These are phyloP conservation scores for Lizonia empirigonia DNA, from an alignment of 2,329 filamentous ascomycete species.

Conservation along the genomic window DNA sequence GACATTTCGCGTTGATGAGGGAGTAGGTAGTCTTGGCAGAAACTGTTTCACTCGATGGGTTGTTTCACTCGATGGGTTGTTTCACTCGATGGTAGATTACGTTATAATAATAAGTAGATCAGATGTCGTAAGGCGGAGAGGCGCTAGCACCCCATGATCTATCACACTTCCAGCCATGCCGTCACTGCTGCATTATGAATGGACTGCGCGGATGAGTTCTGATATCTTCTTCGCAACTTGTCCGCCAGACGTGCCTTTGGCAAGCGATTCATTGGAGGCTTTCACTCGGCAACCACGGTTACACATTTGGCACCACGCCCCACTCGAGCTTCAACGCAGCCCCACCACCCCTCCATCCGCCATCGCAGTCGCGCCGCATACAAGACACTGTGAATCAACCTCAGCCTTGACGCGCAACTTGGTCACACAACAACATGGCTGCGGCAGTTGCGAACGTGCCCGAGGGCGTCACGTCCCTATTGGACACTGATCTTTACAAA, in stretches of 20 bases:
- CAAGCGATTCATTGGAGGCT: neutral
- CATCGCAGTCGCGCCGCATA: slow-evolving; percentile 14
- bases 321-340: slow-evolving; percentile 10
- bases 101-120: too few relatives aligned
- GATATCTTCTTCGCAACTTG: neutral
- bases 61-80: too few relatives aligned
- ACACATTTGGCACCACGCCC: slow-evolving; percentile 10
- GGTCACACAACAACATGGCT: slow-evolving; percentile 29
- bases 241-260: neutral
- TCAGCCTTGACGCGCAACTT: neutral
- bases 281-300: neutral
- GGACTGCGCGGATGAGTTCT: neutral
- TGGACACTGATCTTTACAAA: slow-evolving; percentile 80
- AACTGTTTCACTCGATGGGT: too few relatives aligned
- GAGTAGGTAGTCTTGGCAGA: too few relatives aligned
- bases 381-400: slow-evolving; percentile 1
- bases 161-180: slow-evolving; percentile 12
- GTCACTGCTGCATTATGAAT: slow-evolving; percentile 3
- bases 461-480: slow-evolving; percentile 52
- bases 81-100: too few relatives aligned
- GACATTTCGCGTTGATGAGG: too few relatives aligned
- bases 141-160: slow-evolving; percentile 9
- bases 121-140: slow-evolving; percentile 12
- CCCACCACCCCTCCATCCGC: slow-evolving; percentile 40
- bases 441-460: slow-evolving; percentile 34